phyloP scores from a whole-genome alignment of 2,329 filamentous ascomycete species.

The Decorospora gaudefroyi region DNA sequence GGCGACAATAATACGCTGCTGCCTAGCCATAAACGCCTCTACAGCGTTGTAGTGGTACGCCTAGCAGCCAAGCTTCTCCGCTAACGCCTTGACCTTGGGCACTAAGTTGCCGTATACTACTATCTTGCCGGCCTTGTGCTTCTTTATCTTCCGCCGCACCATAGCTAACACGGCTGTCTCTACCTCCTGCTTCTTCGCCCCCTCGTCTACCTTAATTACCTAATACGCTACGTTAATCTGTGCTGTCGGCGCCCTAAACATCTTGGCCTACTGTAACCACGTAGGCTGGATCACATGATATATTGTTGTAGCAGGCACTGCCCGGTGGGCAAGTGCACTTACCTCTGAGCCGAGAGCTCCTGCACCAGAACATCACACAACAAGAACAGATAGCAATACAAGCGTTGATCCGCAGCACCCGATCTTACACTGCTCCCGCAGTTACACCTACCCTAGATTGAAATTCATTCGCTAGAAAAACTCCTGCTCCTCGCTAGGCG shows the following conservation, averaged over 20 bases:
- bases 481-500: slow-evolving; percentile 20
- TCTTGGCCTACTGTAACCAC: too few species aligned
- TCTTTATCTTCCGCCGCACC: slow-evolving; percentile 4
- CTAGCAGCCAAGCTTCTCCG: slow-evolving; percentile 11
- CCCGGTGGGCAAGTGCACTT: too few species aligned
- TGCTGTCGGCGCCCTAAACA: slow-evolving; percentile 12
- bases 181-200: slow-evolving; percentile 5
- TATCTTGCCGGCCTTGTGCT: slow-evolving; percentile 10
- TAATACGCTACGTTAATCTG: slow-evolving; percentile 11
- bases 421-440: too few species aligned
- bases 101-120: slow-evolving; percentile 10
- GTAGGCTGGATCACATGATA: too few species aligned
- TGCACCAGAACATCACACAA: too few species aligned
- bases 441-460: slow-evolving; percentile 13
- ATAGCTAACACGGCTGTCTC: slow-evolving; percentile 4
- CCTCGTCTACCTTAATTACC: not conserved
- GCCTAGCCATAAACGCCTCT: slow-evolving; percentile 8
- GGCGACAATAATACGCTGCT: slow-evolving; percentile 13
- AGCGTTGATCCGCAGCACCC: too few species aligned
- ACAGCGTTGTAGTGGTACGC: slow-evolving; percentile 9
- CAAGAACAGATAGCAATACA: too few species aligned
- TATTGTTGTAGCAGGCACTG: too few species aligned
- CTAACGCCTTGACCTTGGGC: slow-evolving; percentile 12
- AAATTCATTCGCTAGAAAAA: slow-evolving; percentile 16
- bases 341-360: too few species aligned